Percentiles rank a stretch among this genome's conserved stretches.
phyloP scores from a whole-genome alignment of 2,329 filamentous ascomycete species.

The Chaetomium olivaceum region DNA sequence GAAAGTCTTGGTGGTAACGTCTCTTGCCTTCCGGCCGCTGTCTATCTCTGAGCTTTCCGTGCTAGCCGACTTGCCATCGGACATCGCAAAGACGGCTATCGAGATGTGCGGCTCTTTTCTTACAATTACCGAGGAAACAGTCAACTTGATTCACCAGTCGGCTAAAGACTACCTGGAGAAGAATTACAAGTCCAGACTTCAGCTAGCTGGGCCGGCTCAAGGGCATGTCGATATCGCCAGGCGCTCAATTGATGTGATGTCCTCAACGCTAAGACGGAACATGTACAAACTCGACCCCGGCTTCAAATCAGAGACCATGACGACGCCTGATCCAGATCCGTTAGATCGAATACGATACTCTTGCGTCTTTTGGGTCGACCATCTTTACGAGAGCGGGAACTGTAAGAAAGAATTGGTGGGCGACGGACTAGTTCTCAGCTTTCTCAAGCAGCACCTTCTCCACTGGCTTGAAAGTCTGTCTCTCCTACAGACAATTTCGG shows the following conservation, averaged over 20 bases:
- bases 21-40: slow-evolving; percentile 31
- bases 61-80: slow-evolving; percentile 21
- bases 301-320: slow-evolving; percentile 22
- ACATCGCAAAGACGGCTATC: no score
- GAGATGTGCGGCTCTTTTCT: slow-evolving; percentile 42
- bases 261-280: slow-evolving; percentile 22
- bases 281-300: slow-evolving; percentile 28
- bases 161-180: slow-evolving; percentile 37
- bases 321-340: slow-evolving; percentile 24
- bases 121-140: slow-evolving; percentile 29
- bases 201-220: slow-evolving; percentile 15
- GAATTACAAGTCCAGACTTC: slow-evolving; percentile 18
- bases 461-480: slow-evolving; percentile 26
- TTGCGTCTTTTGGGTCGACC: slow-evolving; percentile 23
- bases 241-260: slow-evolving; percentile 24
- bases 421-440: slow-evolving; percentile 15
- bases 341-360: slow-evolving; percentile 27
- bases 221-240: slow-evolving; percentile 22
- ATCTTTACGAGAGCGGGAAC: slow-evolving; percentile 19
- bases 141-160: slow-evolving; percentile 38
- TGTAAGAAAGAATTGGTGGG: slow-evolving; percentile 14
- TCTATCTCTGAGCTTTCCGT: slow-evolving; percentile 27
- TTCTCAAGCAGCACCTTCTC: slow-evolving; percentile 21
- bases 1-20: slow-evolving; percentile 23
- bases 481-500: slow-evolving; percentile 23